Conservation (phyloP, 2,329 filamentous ascomycete species). For the Colletotrichum kahawae region DNA sequence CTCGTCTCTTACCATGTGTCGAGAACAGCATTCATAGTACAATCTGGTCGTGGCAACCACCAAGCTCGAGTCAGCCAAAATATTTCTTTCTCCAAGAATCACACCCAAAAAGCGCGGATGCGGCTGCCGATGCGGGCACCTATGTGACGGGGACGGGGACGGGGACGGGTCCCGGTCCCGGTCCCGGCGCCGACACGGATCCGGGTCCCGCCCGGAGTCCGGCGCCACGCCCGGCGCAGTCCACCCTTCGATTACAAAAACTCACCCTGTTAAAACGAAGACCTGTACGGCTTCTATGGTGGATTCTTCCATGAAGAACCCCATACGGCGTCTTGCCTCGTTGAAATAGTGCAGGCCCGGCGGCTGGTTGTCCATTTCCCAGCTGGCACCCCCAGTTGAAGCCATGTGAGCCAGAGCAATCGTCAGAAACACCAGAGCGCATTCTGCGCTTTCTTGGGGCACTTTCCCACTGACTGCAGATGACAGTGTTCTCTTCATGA, state of each 20-base stretch:
- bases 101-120: background rate
- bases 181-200: background rate
- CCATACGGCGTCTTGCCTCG: constrained; percentile 64
- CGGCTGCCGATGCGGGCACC: background rate
- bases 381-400: constrained; percentile 49
- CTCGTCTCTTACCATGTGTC: constrained; percentile 12
- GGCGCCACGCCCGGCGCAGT: background rate
- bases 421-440: constrained; percentile 60
- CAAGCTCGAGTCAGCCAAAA: background rate
- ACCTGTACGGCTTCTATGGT: constrained; percentile 65
- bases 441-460: constrained; percentile 47
- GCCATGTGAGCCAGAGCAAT: constrained; percentile 65
- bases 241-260: background rate
- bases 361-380: constrained; percentile 42
- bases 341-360: constrained; percentile 67
- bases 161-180: no score
- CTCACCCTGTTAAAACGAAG: constrained; percentile 59
- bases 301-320: constrained; percentile 59
- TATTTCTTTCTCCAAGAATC: background rate
- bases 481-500: constrained; percentile 51
- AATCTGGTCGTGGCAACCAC: constrained; percentile 37
- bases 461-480: constrained; percentile 53
- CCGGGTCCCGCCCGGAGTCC: background rate
- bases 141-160: background rate
- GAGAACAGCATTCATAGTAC: constrained; percentile 56